A percentile compares a stretch with the other conserved stretches of the same genome.
Evolutionary conservation across 2,329 filamentous ascomycete species (phyloP).

Genomic region (Cordyceps militaris): DNA sequence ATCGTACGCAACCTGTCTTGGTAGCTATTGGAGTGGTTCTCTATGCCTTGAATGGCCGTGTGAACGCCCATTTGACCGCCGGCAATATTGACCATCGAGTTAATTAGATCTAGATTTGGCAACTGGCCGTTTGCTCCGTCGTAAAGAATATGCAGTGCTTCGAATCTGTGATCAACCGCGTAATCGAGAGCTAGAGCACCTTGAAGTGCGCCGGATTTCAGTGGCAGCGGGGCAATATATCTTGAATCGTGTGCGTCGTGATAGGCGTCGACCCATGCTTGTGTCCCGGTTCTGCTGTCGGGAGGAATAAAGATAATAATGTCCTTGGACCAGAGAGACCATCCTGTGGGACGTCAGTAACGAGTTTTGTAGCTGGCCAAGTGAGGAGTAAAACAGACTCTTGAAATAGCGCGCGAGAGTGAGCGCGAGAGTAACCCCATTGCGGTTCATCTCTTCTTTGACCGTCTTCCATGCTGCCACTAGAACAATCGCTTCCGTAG

Average conservation of each 20-base stretch:
- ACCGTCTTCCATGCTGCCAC: constrained; percentile 85
- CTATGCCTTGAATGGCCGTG: constrained; percentile 79
- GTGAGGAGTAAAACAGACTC: constrained; percentile 36
- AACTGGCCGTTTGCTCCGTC: constrained; percentile 94
- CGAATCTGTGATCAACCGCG: constrained; percentile 74
- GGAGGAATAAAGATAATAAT: constrained; percentile 87
- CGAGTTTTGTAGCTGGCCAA: background rate
- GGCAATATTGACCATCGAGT: constrained; percentile 83
- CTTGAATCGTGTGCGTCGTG: constrained; percentile 76
- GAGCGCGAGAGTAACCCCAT: constrained; percentile 78
- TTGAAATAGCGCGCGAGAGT: constrained; percentile 93
- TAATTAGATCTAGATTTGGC: constrained; percentile 92
- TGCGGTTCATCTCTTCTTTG: constrained; percentile 70
- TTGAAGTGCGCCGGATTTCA: constrained; percentile 91
- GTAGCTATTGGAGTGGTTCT: constrained; percentile 74
- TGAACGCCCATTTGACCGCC: constrained; percentile 87
- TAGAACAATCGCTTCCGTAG: constrained; percentile 92
- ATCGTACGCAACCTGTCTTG: constrained; percentile 78
- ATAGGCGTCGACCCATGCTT: constrained; percentile 97
- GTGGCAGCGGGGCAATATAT: constrained; percentile 65
- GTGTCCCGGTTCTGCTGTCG: constrained; percentile 82
- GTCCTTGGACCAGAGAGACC: constrained; percentile 98
- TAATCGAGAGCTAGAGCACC: constrained; percentile 93
- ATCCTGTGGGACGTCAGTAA: constrained; percentile 42
- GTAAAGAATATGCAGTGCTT: constrained; percentile 84